Evolutionary conservation across 2,329 filamentous ascomycete genomes (phyloP).

Genomic region (Monosporascus sp.): DNA sequence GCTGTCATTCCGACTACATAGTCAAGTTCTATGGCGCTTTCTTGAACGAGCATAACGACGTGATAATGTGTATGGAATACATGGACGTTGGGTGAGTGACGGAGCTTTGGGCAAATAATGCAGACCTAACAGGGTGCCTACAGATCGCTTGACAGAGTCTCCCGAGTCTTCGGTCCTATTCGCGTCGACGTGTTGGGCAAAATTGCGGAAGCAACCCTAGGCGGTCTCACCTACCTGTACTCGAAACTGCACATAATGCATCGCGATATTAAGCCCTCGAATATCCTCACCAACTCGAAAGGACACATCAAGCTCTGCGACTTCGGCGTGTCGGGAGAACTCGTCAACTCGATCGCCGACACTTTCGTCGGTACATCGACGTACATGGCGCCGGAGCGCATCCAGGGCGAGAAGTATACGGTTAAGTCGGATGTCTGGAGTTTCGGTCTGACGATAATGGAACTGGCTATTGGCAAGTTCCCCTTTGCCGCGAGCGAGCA

Average conservation of each 20-base stretch:
- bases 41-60: constrained; percentile 92
- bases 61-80: constrained; percentile 99
- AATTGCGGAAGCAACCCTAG: constrained; percentile 92
- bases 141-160: constrained; percentile 89
- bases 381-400: constrained; percentile 98
- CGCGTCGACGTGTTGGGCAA: constrained; percentile 96
- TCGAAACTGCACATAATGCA: constrained; percentile 97
- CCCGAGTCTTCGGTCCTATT: constrained; percentile 89
- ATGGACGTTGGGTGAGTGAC: constrained; percentile 93
- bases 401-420: constrained; percentile 93
- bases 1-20: constrained; percentile 94
- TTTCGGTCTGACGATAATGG: constrained; percentile 92
- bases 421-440: constrained; percentile 99
- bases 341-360: constrained; percentile 96
- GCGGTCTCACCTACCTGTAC: constrained; percentile 91
- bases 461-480: constrained; percentile 94
- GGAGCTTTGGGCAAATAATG: constrained; percentile 1
- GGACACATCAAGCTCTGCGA: constrained; percentile 97
- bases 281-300: constrained; percentile 90
- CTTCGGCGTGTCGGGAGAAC: constrained; percentile 96
- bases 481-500: constrained; percentile 77
- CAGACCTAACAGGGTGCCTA: constrained; percentile 17
- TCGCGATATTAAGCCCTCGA: constrained; percentile 96
- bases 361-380: constrained; percentile 98
- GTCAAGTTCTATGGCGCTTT: constrained; percentile 98